These are phyloP conservation scores for Aureobasidium subglaciale DNA, from an alignment of 2,329 filamentous ascomycete species.

Conservation along the genomic window DNA sequence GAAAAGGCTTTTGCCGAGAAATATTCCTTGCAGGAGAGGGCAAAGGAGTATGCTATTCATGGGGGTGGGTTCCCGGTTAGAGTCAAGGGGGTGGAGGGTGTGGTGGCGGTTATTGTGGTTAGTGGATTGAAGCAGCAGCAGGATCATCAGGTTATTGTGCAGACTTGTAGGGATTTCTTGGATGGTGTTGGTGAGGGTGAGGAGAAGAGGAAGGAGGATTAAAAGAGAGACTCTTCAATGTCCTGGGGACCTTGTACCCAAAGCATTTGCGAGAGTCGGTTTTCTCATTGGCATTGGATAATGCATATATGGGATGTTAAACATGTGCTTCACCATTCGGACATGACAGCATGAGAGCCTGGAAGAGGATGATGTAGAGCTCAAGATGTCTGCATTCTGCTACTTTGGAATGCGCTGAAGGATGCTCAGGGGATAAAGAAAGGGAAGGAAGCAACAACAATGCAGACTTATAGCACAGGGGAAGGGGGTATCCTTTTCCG, in stretches of 20 bases:
- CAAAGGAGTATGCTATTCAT: slow-evolving; percentile 65
- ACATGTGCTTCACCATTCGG: too few relatives aligned
- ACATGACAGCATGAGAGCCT: too few relatives aligned
- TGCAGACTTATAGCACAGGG: background rate
- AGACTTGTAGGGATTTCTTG: slow-evolving; percentile 54
- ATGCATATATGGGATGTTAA: too few relatives aligned
- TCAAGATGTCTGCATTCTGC: too few relatives aligned
- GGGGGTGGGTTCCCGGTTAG: slow-evolving; percentile 68
- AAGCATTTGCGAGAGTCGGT: too few relatives aligned
- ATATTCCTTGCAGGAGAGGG: slow-evolving; percentile 52
- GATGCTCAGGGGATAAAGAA: background rate
- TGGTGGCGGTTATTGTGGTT: slow-evolving; percentile 68
- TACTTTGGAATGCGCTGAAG: background rate
- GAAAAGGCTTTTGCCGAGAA: slow-evolving; percentile 59
- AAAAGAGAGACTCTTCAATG: too few relatives aligned
- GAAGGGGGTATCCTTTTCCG: slow-evolving; percentile 8
- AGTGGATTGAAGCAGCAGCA: slow-evolving; percentile 69
- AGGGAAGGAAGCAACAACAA: background rate
- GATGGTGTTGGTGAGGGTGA: slow-evolving; percentile 21
- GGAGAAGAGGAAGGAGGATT: slow-evolving; percentile 34
- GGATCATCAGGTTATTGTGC: slow-evolving; percentile 69
- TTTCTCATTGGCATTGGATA: too few relatives aligned
- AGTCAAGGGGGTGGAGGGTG: slow-evolving; percentile 65
- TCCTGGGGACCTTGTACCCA: too few relatives aligned
- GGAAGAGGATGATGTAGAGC: too few relatives aligned